Evolutionary conservation across 208 protist species (phyloP).

Genomic region (Naegleria gruberi): DNA sequence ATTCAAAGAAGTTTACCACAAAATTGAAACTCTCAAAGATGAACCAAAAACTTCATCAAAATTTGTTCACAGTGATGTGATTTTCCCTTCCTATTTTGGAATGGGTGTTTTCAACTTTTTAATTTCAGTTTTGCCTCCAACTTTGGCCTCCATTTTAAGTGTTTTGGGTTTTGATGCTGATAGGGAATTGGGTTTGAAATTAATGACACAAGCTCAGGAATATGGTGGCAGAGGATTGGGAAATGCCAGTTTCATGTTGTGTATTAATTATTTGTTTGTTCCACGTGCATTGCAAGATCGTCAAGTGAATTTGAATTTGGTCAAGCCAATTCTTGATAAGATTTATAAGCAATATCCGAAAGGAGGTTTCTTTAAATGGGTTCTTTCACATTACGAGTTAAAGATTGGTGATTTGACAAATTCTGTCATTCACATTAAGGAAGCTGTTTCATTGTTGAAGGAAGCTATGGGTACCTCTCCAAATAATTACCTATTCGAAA

Average conservation of each 20-base stretch:
- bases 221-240: not conserved
- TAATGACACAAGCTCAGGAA: not conserved
- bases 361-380: not conserved
- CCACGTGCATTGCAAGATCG: not conserved
- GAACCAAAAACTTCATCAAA: not conserved
- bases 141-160: not conserved
- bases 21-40: not conserved
- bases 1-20: not conserved
- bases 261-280: slow-evolving; percentile 17
- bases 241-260: not conserved
- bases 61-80: not conserved
- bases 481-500: not conserved
- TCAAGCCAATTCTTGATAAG: not conserved
- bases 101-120: not conserved
- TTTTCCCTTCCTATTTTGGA: not conserved
- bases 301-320: not conserved
- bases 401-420: not conserved
- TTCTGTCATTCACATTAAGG: not conserved
- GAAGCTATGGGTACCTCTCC: not conserved
- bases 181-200: not conserved
- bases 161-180: not conserved
- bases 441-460: not conserved
- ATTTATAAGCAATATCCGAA: not conserved
- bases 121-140: not conserved
- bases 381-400: not conserved